phyloP scores from a whole-genome alignment of 1,139 yeast genomes.

The Hyphopichia buzzinii region DNA sequence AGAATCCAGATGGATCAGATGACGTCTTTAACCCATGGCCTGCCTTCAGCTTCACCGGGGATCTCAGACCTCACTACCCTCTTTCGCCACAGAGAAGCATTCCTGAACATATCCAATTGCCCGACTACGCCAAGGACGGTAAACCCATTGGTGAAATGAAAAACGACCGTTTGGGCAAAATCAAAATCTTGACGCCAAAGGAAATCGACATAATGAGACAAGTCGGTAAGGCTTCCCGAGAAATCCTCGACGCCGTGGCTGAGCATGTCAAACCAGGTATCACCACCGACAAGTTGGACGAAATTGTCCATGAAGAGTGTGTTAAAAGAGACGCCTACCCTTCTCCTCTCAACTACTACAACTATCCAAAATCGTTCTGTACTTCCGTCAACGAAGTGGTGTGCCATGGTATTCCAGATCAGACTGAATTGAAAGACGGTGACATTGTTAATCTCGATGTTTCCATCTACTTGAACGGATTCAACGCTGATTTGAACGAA shows the following conservation, averaged over 20 bases:
- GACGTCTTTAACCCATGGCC: conserved; percentile 85
- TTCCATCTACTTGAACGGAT: conserved; percentile 78
- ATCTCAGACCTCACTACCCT: conserved; percentile 78
- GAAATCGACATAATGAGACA: conserved; percentile 73
- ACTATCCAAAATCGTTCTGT: conserved; percentile 90
- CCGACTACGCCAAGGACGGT: conserved; percentile 86
- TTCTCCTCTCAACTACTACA: conserved; percentile 91
- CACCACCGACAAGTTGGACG: conserved; percentile 92
- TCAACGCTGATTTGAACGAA: conserved; percentile 93
- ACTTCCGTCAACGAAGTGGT: conserved; percentile 93
- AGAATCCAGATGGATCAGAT: conserved; percentile 36
- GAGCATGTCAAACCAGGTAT: conserved; percentile 81
- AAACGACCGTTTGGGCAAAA: conserved; percentile 66
- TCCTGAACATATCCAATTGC: conserved; percentile 68
- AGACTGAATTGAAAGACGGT: conserved; percentile 82
- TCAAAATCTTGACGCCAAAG: conserved; percentile 59
- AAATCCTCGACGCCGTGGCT: conserved; percentile 84
- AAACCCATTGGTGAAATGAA: conserved; percentile 75
- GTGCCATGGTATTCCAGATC: conserved; percentile 97
- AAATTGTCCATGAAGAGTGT: conserved; percentile 82
- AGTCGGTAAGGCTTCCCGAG: conserved; percentile 78
- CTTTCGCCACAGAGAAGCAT: conserved; percentile 66
- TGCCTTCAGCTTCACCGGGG: conserved; percentile 68
- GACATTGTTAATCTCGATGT: conserved; percentile 93
- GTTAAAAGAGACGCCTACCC: conserved; percentile 91